A percentile compares a stretch with the other conserved stretches of the same genome.
Conservation (phyloP, 345 rosid genomes). For the Citrus cavaleriei region DNA sequence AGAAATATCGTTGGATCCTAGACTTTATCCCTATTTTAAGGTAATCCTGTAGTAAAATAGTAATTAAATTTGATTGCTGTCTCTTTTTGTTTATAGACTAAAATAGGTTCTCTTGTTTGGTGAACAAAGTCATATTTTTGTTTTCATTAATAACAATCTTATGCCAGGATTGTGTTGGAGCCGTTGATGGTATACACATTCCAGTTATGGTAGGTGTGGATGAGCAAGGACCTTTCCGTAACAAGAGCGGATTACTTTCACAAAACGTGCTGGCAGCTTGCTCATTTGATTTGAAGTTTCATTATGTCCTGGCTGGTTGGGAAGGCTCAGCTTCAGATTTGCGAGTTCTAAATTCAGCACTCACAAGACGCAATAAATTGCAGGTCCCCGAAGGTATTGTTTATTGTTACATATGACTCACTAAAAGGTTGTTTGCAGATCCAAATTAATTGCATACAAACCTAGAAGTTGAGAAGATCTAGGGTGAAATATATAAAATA, state of each 20-base stretch:
- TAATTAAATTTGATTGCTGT: neutral
- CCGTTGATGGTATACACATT: constrained; percentile 73
- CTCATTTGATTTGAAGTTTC: constrained; percentile 79
- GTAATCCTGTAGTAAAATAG: constrained; percentile 23
- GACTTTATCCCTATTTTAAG: constrained; percentile 73
- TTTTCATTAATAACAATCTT: constrained; percentile 19
- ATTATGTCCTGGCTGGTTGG: constrained; percentile 93
- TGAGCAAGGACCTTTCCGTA: constrained; percentile 89
- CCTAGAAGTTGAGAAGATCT: neutral
- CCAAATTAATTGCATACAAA: neutral
- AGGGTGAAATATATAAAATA: neutral
- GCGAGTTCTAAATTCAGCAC: constrained; percentile 69
- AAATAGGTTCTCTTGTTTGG: neutral
- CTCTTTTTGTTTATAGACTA: neutral
- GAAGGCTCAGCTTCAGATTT: constrained; percentile 92
- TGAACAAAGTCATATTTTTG: neutral
- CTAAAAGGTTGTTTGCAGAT: neutral
- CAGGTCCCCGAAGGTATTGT: constrained; percentile 71
- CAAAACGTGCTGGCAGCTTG: constrained; percentile 80
- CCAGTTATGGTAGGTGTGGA: constrained; percentile 92
- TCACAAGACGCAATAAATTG: constrained; percentile 63
- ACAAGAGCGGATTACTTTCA: constrained; percentile 66
- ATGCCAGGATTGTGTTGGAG: constrained; percentile 76
- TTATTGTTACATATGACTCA: neutral
- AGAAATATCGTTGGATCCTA: constrained; percentile 44